phyloP scores from a whole-genome alignment of 2,329 filamentous ascomycete genomes.

The Hypoxylon sp. region DNA sequence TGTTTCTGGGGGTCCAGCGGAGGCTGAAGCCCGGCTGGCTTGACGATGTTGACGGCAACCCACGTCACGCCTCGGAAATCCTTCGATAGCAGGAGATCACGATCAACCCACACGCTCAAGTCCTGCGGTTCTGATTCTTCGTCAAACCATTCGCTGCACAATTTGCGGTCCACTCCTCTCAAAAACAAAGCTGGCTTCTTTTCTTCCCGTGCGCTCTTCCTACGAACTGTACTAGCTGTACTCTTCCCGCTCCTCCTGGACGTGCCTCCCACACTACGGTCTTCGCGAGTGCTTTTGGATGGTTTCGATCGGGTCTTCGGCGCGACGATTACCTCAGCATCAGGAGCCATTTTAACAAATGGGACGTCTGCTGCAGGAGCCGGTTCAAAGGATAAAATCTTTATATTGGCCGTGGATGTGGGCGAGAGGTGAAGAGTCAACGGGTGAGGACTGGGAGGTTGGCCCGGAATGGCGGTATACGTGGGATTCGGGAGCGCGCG shows the following conservation, averaged over 20 bases:
- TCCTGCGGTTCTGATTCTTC: slow-evolving; percentile 69
- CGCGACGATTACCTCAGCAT: slow-evolving; percentile 97
- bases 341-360: slow-evolving; percentile 92
- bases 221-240: slow-evolving; percentile 76
- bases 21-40: slow-evolving; percentile 80
- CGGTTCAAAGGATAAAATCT: slow-evolving; percentile 85
- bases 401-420: slow-evolving; percentile 94
- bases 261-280: slow-evolving; percentile 82
- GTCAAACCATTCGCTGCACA: slow-evolving; percentile 83
- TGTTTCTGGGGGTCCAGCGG: slow-evolving; percentile 77
- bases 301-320: slow-evolving; percentile 86
- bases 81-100: slow-evolving; percentile 78
- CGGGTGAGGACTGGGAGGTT: slow-evolving; percentile 74
- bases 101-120: slow-evolving; percentile 87
- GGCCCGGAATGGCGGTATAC: slow-evolving; percentile 66
- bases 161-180: slow-evolving; percentile 78
- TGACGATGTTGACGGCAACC: slow-evolving; percentile 87
- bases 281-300: slow-evolving; percentile 76
- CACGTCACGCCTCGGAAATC: slow-evolving; percentile 82
- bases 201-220: slow-evolving; percentile 71
- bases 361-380: slow-evolving; percentile 74
- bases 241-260: slow-evolving; percentile 85
- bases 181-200: slow-evolving; percentile 79
- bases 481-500: slow-evolving; percentile 90
- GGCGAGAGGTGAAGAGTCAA: slow-evolving; percentile 94